Percentiles rank a stretch among this genome's conserved stretches.
phyloP scores from a whole-genome alignment of 495 filamentous ascomycete genomes.

The Hypoxylon lienhwacheense region DNA sequence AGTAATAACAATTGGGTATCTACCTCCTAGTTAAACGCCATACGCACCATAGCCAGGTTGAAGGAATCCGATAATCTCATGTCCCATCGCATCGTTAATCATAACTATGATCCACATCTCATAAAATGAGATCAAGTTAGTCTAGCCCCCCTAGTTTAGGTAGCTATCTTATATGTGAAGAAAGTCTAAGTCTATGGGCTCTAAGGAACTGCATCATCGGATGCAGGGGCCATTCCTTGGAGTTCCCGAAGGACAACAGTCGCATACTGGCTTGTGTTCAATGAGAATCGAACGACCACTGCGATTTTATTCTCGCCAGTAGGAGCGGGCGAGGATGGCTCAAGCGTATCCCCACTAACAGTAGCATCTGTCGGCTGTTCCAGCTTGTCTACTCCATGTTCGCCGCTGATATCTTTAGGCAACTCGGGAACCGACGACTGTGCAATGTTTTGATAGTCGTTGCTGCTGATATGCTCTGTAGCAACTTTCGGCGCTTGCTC shows the following conservation, averaged over 20 bases:
- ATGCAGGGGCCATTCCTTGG: conserved; percentile 17
- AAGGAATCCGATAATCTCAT: too few relatives aligned
- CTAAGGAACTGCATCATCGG: background rate
- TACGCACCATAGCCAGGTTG: too few relatives aligned
- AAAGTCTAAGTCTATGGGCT: background rate
- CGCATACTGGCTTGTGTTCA: conserved; percentile 86
- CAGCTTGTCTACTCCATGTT: background rate
- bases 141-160: background rate
- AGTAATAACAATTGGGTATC: too few relatives aligned
- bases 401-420: background rate
- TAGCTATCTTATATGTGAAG: background rate
- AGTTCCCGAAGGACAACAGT: conserved; percentile 93
- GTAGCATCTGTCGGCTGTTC: conserved; percentile 3
- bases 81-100: too few relatives aligned
- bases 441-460: conserved; percentile 1
- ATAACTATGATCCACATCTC: too few relatives aligned
- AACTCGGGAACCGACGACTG: background rate
- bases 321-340: conserved; percentile 6
- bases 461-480: background rate
- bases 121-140: too few relatives aligned
- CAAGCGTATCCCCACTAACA: background rate
- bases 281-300: conserved; percentile 80
- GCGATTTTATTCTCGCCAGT: conserved; percentile 64
- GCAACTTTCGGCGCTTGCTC: background rate
- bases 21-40: too few relatives aligned